Base-by-base conservation (phyloP, 75 land plant species). In the Pseudotsuga menziesii region DNA sequence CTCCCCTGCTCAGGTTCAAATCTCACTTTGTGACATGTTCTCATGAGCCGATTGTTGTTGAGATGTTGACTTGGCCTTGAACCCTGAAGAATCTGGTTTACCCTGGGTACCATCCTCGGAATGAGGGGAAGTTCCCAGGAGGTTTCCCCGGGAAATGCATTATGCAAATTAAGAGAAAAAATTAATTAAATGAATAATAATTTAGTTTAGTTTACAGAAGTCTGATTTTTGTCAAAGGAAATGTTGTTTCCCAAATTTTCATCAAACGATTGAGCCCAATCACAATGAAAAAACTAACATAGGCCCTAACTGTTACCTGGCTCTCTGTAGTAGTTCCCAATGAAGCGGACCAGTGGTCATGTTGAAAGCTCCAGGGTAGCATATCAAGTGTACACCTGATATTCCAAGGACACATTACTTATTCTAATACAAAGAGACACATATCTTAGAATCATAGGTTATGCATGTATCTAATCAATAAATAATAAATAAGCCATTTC, bases 291-390 rank as follows among this genome's bases (percentile, higher is more conserved):
- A 27, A 20, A 25, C 17, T 12, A 0, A 29, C 17, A 57, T n/a
- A 77, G 48, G 19, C 15, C 14, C 52, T 35, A 32, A 54, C 12
- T 39, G 60, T 62, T 82, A 97, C 99, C 99, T 94, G 73, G 99
- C 94, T 78, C 94, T 86, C 78, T 93, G 93, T 80, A 97, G 77
- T 25, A 97, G 77, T 73, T 97, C 99, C 99, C 99, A 97, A 57
- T 89, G 99, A 56, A 92, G 82, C 58, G 92, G 94, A 66, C 99
- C 99, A 79, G 99, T 97, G 15, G 93, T 97, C 99, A 97, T 89
- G 90, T 97, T 97, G 82, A 97, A 97, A 62, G 99, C 99, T 25
- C 99, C 99, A 71, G 99, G 99, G 80, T 97, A 97, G 85, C 99
- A 97, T 57, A 97, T 79, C 77, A 97, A 79, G 73, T 91, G 93